Evolutionary conservation across 108 stramenopile genomes (phyloP).

Genomic region (Cyclotella atomus): DNA sequence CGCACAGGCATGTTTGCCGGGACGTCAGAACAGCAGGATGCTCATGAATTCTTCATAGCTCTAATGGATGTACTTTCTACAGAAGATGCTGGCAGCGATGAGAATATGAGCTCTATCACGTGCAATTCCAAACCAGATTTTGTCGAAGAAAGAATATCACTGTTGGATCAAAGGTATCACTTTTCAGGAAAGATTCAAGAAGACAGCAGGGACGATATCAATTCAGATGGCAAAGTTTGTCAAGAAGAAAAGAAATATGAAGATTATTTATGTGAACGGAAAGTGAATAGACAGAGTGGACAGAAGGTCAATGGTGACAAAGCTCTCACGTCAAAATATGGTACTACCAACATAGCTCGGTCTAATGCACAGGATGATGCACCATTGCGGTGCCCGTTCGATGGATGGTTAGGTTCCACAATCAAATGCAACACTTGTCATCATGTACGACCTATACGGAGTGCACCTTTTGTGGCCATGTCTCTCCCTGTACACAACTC

Average conservation of each 20-base stretch:
- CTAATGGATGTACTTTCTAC: slow-evolving; percentile 64
- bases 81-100: slow-evolving; percentile 1
- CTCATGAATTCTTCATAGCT: slow-evolving; percentile 79
- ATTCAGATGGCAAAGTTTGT: too few species aligned
- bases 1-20: slow-evolving; percentile 10
- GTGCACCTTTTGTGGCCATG: slow-evolving; percentile 63
- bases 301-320: neutral
- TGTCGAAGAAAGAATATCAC: too few species aligned
- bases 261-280: too few species aligned
- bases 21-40: slow-evolving; percentile 78
- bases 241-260: too few species aligned
- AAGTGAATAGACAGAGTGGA: too few species aligned
- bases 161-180: too few species aligned
- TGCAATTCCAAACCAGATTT: neutral
- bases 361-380: neutral
- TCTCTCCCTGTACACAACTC: slow-evolving; percentile 47
- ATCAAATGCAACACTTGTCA: slow-evolving; percentile 71
- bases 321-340: neutral
- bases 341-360: neutral
- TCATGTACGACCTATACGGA: slow-evolving; percentile 75
- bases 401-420: slow-evolving; percentile 82
- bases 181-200: too few species aligned
- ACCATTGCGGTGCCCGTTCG: slow-evolving; percentile 47
- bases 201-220: too few species aligned
- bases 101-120: neutral